phyloP scores from a whole-genome alignment of 2,329 filamentous ascomycete genomes.

The Pseudogymnoascus sp. region DNA sequence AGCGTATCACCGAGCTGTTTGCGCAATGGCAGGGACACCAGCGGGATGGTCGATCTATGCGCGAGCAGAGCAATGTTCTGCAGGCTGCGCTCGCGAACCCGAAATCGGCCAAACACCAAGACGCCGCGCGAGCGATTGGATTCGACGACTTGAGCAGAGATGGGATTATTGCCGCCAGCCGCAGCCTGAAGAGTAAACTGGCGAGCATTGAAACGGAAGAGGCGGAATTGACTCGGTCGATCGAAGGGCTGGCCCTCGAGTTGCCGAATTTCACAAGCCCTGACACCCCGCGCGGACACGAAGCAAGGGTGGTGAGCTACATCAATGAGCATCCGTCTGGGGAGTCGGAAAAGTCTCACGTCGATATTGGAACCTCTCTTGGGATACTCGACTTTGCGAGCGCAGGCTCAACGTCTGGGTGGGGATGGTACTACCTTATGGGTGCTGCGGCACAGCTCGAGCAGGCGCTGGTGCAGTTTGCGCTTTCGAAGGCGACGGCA shows the following conservation, averaged over 20 bases:
- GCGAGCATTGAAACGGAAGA: conserved; percentile 56
- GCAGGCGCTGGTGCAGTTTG: conserved; percentile 85
- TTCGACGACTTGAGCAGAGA: conserved; percentile 39
- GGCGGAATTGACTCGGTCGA: conserved; percentile 53
- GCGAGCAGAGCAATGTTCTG: conserved; percentile 61
- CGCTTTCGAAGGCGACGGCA: conserved; percentile 64
- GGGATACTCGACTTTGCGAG: conserved; percentile 83
- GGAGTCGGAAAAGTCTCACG: conserved; percentile 55
- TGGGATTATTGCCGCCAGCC: conserved; percentile 57
- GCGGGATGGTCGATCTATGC: conserved; percentile 51
- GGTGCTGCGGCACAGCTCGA: conserved; percentile 90
- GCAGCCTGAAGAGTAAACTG: conserved; percentile 57
- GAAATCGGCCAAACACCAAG: conserved; percentile 38
- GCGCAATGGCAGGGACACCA: conserved; percentile 56
- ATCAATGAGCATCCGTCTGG: conserved; percentile 70
- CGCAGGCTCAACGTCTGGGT: conserved; percentile 77
- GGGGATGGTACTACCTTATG: conserved; percentile 97
- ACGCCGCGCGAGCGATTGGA: conserved; percentile 21
- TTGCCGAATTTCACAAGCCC: conserved; percentile 81
- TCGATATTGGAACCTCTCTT: conserved; percentile 80
- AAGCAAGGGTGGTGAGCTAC: conserved; percentile 62
- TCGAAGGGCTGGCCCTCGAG: conserved; percentile 66
- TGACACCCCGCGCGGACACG: conserved; percentile 64
- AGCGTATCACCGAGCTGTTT: conserved; percentile 50
- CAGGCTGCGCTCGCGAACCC: conserved; percentile 52